Evolutionary conservation across 2,329 filamentous ascomycete species (phyloP), one percentile per base, ranked within the genome.

Genomic region (Furcasterigmium sp.): DNA sequence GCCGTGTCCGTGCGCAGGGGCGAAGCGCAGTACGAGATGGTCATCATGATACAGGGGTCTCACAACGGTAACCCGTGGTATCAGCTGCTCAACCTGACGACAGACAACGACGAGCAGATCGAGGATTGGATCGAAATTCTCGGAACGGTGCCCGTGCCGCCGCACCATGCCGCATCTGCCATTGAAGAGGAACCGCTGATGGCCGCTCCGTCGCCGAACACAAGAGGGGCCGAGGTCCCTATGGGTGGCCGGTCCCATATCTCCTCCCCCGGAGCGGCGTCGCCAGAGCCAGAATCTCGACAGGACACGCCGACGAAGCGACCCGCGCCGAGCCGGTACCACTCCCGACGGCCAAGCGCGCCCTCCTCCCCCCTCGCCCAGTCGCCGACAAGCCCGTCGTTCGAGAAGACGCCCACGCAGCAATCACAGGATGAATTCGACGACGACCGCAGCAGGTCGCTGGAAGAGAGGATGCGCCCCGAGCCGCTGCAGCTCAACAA

Each of bases 51-150:
- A 43, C 82, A 89, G 46, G 90, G 89, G 32, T 70, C 70, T 3
- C 64, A 77, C 48, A 77, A 80, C 29, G 76, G 74, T 8, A 70
- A 76, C 41, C 80, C 86, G 50, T 97, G 91, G 91, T 83, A 83
- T 48, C 91, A 98, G 64, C 69, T 95, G 7, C 70, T 97, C 46
- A 84, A 80, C n/a, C 71, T 97, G 14, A 78, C 74, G 9, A 80
- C 86, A 3, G 84, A 91, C 42, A 80, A 87, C 56, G 84, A 90
- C 48, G 83, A 87, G 44, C 82, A 90, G 46, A 82, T 85, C 6
- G 68, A 78, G 14, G 93, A 97, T 63, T 98, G 93, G 93, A 70
- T 96, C 29, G 78, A 86, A 30, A 87, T 96, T 64, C 68, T 97
- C 2, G 76, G 76, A 14, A 65, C 66, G 32, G 62, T 57, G 20